phyloP scores from a whole-genome alignment of 2,329 filamentous ascomycete species.

The Camillea tinctor region DNA sequence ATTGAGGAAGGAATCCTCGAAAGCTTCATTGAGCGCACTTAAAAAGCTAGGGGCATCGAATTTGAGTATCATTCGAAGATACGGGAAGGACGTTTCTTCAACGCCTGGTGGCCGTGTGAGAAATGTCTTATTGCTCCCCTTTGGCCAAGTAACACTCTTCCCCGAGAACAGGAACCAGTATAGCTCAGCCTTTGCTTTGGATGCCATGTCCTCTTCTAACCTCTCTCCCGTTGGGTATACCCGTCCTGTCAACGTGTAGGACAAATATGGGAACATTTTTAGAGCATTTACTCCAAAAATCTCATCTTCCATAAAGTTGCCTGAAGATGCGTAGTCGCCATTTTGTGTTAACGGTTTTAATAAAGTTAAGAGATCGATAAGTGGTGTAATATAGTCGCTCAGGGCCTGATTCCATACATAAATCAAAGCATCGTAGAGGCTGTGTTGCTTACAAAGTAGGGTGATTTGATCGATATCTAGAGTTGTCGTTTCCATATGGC shows the following conservation, averaged over 20 bases:
- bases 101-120: conserved; percentile 55
- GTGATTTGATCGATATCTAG: conserved; percentile 95
- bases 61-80: conserved; percentile 77
- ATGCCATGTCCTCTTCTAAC: conserved; percentile 70
- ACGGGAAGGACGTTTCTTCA: conserved; percentile 76
- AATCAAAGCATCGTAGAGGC: conserved; percentile 90
- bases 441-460: conserved; percentile 83
- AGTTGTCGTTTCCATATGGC: conserved; percentile 83
- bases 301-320: conserved; percentile 57
- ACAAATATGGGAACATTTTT: conserved; percentile 94
- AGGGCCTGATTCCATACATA: conserved; percentile 96
- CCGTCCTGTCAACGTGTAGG: conserved; percentile 84
- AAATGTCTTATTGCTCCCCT: conserved; percentile 58
- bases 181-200: conserved; percentile 78
- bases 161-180: conserved; percentile 95
- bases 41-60: conserved; percentile 92
- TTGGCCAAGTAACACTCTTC: conserved; percentile 72
- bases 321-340: conserved; percentile 50
- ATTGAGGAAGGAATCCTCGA: conserved; percentile 92
- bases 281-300: conserved; percentile 69
- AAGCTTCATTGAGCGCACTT: conserved; percentile 94
- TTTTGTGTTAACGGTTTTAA: conserved; percentile 58
- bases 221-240: conserved; percentile 83
- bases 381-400: conserved; percentile 83
- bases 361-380: conserved; percentile 79